These are phyloP conservation scores for Cladobotryum protrusum DNA, from an alignment of 2,329 filamentous ascomycete species.

Conservation along the genomic window DNA sequence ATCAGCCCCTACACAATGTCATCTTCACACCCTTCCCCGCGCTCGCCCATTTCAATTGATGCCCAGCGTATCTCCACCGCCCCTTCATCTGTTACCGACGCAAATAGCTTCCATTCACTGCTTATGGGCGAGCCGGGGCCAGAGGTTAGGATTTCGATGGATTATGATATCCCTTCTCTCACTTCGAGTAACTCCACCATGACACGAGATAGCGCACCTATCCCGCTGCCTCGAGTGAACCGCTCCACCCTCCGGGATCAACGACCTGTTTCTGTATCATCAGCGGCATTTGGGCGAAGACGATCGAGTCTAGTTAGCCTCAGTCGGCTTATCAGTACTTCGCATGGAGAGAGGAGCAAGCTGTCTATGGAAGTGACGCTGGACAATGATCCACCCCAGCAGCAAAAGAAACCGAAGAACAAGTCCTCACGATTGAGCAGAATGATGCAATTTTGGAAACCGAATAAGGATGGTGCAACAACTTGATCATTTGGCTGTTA, in stretches of 20 bases:
- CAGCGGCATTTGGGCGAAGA: slow-evolving; percentile 59
- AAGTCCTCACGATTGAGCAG: slow-evolving; percentile 66
- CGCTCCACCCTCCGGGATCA: slow-evolving; percentile 46
- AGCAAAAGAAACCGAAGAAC: slow-evolving; percentile 50
- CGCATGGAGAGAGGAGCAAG: slow-evolving; percentile 69
- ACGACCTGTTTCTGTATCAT: slow-evolving; percentile 56
- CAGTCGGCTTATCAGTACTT: slow-evolving; percentile 68
- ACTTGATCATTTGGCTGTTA: slow-evolving; percentile 15
- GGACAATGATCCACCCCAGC: slow-evolving; percentile 43
- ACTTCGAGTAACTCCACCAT: slow-evolving; percentile 74
- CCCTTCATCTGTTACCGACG: slow-evolving; percentile 66
- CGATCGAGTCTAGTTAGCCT: slow-evolving; percentile 72
- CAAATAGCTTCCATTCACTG: slow-evolving; percentile 63
- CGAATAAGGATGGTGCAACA: slow-evolving; percentile 38
- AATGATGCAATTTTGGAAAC: slow-evolving; percentile 75
- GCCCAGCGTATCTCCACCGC: slow-evolving; percentile 68
- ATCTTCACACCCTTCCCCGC: slow-evolving; percentile 60
- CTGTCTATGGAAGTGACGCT: slow-evolving; percentile 60
- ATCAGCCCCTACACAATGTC: slow-evolving; percentile 62
- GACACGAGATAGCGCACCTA: slow-evolving; percentile 58
- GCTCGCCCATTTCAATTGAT: slow-evolving; percentile 63
- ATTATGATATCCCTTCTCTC: slow-evolving; percentile 63
- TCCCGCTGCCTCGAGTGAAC: slow-evolving; percentile 40
- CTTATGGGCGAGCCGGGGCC: slow-evolving; percentile 69
- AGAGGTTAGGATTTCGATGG: slow-evolving; percentile 63